Evolutionary conservation across 2,329 filamentous ascomycete species (phyloP).

Genomic region (Fusarium poae): DNA sequence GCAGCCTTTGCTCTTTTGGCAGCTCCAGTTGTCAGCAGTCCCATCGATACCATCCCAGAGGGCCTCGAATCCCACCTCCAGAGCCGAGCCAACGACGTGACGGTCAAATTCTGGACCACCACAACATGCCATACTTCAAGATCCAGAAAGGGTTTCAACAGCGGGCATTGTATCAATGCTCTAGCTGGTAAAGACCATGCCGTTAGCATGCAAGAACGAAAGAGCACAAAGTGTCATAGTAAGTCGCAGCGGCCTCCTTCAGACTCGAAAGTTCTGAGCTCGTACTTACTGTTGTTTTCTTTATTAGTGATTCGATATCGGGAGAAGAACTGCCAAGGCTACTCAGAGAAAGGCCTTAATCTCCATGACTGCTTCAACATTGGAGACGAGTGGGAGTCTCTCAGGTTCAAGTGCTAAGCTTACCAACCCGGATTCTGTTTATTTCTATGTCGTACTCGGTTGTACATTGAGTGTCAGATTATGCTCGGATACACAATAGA

Average conservation of each 20-base stretch:
- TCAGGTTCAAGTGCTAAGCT: not conserved
- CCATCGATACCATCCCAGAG: not conserved
- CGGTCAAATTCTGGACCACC: not conserved
- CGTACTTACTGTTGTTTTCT: too few species aligned
- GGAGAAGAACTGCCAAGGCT: not conserved
- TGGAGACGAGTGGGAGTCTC: constrained; percentile 2
- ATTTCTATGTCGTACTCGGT: too few species aligned
- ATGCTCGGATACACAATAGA: too few species aligned
- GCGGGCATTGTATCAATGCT: not conserved
- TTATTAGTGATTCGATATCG: constrained; percentile 2
- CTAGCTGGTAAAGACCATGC: not conserved
- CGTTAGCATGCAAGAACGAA: not conserved
- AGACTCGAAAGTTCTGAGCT: too few species aligned
- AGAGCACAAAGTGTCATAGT: not conserved
- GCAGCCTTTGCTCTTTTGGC: not conserved
- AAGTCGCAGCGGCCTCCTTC: not conserved
- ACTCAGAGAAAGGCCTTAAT: not conserved
- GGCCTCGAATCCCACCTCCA: not conserved
- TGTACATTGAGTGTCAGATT: rapidly evolving
- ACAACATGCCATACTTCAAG: not conserved
- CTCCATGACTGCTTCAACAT: constrained; percentile 9
- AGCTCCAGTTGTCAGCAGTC: not conserved
- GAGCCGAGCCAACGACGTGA: not conserved
- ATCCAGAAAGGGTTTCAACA: not conserved
- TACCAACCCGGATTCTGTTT: too few species aligned